Evolutionary conservation across 805 yeast species (phyloP), one percentile per base, ranked within the genome.

Genomic region (Saturnispora saitoi): DNA sequence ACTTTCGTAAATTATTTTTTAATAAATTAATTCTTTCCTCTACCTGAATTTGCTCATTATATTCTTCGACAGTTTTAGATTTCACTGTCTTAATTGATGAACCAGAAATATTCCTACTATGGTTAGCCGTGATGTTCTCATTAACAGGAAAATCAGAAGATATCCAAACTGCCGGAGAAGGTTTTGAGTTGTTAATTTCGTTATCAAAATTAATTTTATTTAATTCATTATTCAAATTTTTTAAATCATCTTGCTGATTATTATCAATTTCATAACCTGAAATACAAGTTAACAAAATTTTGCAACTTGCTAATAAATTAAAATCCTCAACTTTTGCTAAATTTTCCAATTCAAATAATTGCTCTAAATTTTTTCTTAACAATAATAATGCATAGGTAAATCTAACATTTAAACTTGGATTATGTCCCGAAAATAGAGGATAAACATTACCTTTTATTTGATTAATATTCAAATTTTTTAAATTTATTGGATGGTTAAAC

Each of bases 401-500:
- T 29, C 78, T 60, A 50, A 72, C 67, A 5, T 57, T 55, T 32
- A 59, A 37, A 24, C 58, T 55, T 15, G 57, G 54, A 45, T 69
- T 70, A 10, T 73, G 76, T 15, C 69, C 67, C n/a, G 75, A 64
- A 70, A 77, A 76, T 39, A 77, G 55, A 4, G 81, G 81, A 54
- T 74, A 76, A 34, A 70, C 55, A 52, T 62, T 38, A 64, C 65
- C 14, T 66, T 34, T 46, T 8, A n/a, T n/a, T 3, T 37, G 20
- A 3, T 30, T 30, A 7, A 10, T 12, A 8, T 41, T 41, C 8
- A 6, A 24, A 14, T 29, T 19, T 7, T 30, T 40, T 6, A 10
- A 7, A 41, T 28, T 41, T 14, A 11, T 14, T 36, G 22, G 26
- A 19, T 19, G 53, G 11, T 10, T 30, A 30, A 30, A 12, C 3